Base-by-base conservation (phyloP, 768 basidiomycete species). In the Panaeolus papilionaceus region DNA sequence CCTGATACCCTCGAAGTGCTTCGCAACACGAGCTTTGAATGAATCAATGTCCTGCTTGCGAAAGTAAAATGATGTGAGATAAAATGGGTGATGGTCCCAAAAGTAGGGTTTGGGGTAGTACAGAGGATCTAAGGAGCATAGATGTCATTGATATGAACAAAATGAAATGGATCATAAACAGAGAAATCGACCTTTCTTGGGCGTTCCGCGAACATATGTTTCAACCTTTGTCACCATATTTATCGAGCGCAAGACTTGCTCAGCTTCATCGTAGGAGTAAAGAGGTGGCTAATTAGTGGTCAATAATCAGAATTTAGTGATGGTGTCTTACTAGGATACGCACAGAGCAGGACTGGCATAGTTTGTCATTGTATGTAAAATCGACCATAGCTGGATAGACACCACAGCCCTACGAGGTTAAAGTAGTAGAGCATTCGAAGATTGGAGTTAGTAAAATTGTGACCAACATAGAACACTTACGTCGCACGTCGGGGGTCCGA, bases 401-500 rank as follows among this genome's bases (percentile, higher is more conserved):
- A 33, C 16, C 8, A 28, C 54, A 58, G 28, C 33, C 33, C 33
- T 33, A 33, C 33, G 33, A 3, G 33, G 33, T 33, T 33, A 33
- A 5, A 33, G 2, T 33, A 5, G 33, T 33, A 33, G 33, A 20
- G 20, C 18, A 58, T 16, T 47, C n/a, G 47, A 9, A 23, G 26
- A 51, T 9, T 8, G 8, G 9, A 20, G 47, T 51, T 51, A 12
- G 47, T 4, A 33, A 33, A 33, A 33, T 5, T 33, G 33, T 9
- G 33, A 58, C 3, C 12, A 9, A 26, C 3, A 8, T 12, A 38
- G 42, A 58, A 4, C 61, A 65, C 73, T 9, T 47, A 75, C 76
- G 38, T 77, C 71, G 64, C 76, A 77, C n/a, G 47, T 39, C 11
- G 67, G 70, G 10, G 69, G 68, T 8, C 73, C 76, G 66, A 77